Base-by-base conservation (phyloP, 2,329 filamentous ascomycete species). In the Arthrobotrys sphaeroides region DNA sequence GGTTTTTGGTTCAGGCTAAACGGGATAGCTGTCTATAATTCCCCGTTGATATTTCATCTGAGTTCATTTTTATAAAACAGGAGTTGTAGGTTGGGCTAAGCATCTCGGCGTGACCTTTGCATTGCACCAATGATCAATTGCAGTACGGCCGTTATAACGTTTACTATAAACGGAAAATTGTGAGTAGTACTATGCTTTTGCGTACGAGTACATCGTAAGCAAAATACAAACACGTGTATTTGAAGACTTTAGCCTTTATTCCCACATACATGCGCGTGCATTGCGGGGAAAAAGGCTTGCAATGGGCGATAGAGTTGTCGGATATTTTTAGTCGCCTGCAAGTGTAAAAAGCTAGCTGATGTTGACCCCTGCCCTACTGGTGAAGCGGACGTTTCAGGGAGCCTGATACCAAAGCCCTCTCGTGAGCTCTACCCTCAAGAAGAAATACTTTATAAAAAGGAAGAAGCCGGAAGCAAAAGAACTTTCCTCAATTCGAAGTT, bases 231-330 rank as follows among this genome's bases (percentile, higher is more conserved):
- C 47, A 53, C 47, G 47, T 53, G 28, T 20, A 20, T 18, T 20
- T 33, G 5, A 1, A 36, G 31, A 55, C 16, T 55, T 55, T 55
- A 55, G 51, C 51, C 51, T 55, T 55, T 55, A 55, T 55, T 55
- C 51, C 51, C 10, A 33, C 5, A 33, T 5, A 10, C 28, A 33
- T n/a, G n/a, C n/a, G n/a, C n/a, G 33, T 12, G 26, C n/a, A 38
- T 55, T 55, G 51, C 51, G 51, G 51, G 51, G 51, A 47, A 24
- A 47, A 10, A n/a, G n/a, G n/a, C n/a, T n/a, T n/a, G 31, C 16
- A 9, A n/a, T 40, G 36, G 26, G 47, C n/a, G 47, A 33, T 20
- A 28, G 24, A 49, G 22, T 28, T 28, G 47, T 51, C n/a, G 24
- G n/a, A 51, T 31, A 55, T 36, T 55, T 55, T 55, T 55, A 38